Percentiles rank a stretch among this genome's conserved stretches.
Conservation (phyloP, 192 early-diverging fungal species). For the Globomyces pollinis-pini region DNA sequence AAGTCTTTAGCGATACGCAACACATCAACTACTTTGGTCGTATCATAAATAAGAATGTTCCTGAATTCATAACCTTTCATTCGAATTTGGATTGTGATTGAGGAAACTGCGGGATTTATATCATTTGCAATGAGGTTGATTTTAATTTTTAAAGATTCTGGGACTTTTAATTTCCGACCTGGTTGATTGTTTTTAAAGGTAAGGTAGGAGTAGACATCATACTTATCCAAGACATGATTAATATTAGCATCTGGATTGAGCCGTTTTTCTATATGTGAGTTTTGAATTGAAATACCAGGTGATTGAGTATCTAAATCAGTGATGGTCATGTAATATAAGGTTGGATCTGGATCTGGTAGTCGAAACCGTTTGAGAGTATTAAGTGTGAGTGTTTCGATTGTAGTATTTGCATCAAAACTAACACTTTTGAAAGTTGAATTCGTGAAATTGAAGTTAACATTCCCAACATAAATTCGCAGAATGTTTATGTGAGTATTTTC, state of each 20-base stretch:
- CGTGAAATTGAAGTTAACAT: neutral
- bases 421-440: constrained; percentile 10
- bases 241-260: neutral
- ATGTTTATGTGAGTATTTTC: constrained; percentile 14
- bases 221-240: neutral
- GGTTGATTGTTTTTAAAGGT: neutral
- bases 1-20: neutral
- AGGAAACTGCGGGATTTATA: no score
- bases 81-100: neutral
- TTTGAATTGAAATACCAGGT: neutral
- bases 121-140: neutral
- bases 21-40: neutral
- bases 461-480: constrained; percentile 1
- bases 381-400: neutral
- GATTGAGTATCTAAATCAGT: neutral
- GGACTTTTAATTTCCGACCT: neutral
- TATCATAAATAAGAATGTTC: no score
- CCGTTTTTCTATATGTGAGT: neutral
- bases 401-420: neutral
- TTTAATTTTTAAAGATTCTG: neutral
- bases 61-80: neutral
- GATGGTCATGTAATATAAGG: neutral
- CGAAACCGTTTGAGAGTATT: constrained; percentile 2
- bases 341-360: neutral
- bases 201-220: neutral